A percentile compares a stretch with the other conserved stretches of the same genome.
Evolutionary conservation across 495 filamentous ascomycete genomes (phyloP).

Genomic region (Podospora appendiculata): DNA sequence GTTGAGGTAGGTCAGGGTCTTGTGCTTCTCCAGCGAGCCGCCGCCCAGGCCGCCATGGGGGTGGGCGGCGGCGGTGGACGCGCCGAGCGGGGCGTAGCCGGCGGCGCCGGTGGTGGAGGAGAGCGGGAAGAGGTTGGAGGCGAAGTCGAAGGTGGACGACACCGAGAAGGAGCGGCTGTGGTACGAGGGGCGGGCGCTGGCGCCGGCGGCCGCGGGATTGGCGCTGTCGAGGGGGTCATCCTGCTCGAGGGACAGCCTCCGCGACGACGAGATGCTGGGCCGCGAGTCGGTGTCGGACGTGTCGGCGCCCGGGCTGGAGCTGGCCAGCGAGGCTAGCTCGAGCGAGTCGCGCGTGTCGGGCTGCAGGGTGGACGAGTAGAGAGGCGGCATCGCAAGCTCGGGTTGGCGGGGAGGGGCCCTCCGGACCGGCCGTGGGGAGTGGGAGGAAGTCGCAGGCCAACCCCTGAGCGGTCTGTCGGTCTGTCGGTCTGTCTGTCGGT

Average conservation of each 20-base stretch:
- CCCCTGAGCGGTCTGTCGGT: too few species aligned
- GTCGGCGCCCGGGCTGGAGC: constrained; percentile 60
- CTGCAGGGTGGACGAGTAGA: constrained; percentile 40
- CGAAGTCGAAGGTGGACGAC: constrained; percentile 90
- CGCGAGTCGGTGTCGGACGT: constrained; percentile 61
- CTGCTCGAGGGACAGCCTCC: constrained; percentile 79
- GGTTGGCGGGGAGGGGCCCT: too few species aligned
- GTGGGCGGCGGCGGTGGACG: constrained; percentile 50
- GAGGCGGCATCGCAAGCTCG: constrained; percentile 27
- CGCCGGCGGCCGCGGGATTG: constrained; percentile 39
- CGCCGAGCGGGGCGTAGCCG: constrained; percentile 73
- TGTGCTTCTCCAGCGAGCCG: constrained; percentile 81
- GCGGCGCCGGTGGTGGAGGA: constrained; percentile 69
- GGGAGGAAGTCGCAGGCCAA: too few species aligned
- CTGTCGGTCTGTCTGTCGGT: too few species aligned
- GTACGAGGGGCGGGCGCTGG: constrained; percentile 28
- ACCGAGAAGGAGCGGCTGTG: constrained; percentile 74
- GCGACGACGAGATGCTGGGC: constrained; percentile 82
- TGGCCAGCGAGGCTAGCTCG: constrained; percentile 90
- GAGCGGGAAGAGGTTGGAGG: constrained; percentile 81
- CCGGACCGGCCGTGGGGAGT: too few species aligned
- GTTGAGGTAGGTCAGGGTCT: constrained; percentile 90
- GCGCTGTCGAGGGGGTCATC: constrained; percentile 67
- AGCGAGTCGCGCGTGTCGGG: constrained; percentile 73
- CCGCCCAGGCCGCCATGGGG: constrained; percentile 35